Base-by-base conservation (phyloP, 331 rosid genomes). In the Malus hybrid region DNA sequence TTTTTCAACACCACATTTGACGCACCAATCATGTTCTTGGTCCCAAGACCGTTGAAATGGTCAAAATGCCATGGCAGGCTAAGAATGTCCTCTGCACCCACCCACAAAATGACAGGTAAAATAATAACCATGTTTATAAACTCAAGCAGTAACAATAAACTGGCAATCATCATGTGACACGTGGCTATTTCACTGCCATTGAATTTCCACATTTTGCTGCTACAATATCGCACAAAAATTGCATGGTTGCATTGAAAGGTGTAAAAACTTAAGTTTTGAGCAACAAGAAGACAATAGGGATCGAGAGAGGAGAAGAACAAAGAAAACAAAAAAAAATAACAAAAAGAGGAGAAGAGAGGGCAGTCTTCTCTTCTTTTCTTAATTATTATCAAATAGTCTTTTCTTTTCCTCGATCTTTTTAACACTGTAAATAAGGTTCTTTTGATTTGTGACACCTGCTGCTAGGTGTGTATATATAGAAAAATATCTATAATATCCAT, bases 171-270 rank as follows among this genome's bases (percentile, higher is more conserved):
- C n/a, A 32, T 29, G 10, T 10, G 52, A 52, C 46, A 57, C 69
- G 78, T 73, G 82, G 74, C 74, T 39, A 2, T 8, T 39, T 19
- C 11, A 29, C 78, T 65, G 28, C 76, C 82, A 31, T 66, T 57
- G 68, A 56, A 61, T 22, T 61, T 44, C 88, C 90, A 80, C 59
- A 39, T 82, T 88, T 84, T 81, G 11, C 60, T 73, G 87, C 95
- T 72, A 73, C 63, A 75, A 85, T 69, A 48, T 36, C 73, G 87
- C 50, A 60, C 12, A 28, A 52, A 1, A 76, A 78, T 61, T 24
- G 36, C 69, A 78, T 29, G 65, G 79, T 68, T 69, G 60, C 27
- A 67, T 79, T 32, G 69, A 71, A 71, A 29, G 70, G 74, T 44
- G 69, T 42, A 50, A 70, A 69, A 19, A 12, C 69, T 79, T 50